Percentiles rank a stretch among this genome's conserved stretches.
Conservation (phyloP, 352 stramenopile genomes). For the Hyaloperonospora brassicae region DNA sequence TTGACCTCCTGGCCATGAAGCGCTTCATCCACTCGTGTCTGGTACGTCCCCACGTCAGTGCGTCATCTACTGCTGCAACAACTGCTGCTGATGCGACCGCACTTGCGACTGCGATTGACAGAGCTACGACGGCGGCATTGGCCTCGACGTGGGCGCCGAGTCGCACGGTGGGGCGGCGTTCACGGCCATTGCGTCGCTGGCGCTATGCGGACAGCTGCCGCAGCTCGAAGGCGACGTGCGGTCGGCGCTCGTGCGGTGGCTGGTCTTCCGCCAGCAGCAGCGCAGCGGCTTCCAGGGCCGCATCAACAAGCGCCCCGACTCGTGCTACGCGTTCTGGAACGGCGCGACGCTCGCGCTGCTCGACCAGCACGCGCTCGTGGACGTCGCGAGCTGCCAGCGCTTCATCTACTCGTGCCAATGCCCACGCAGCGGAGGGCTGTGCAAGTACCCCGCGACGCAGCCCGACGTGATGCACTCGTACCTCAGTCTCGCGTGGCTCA, state of each 20-base stretch:
- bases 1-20: conserved; percentile 56
- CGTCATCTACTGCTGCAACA: conserved; percentile 2
- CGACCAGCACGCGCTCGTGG: conserved; percentile 68
- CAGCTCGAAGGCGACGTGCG: conserved; percentile 53
- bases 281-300: conserved; percentile 76
- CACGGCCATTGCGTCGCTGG: conserved; percentile 65
- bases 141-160: conserved; percentile 52
- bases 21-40: conserved; percentile 78
- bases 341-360: conserved; percentile 81
- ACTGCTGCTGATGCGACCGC: conserved; percentile 5
- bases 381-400: conserved; percentile 48
- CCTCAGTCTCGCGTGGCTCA: conserved; percentile 86
- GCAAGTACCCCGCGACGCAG: conserved; percentile 63
- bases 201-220: conserved; percentile 56
- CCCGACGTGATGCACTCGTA: conserved; percentile 91
- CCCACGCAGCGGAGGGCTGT: conserved; percentile 66
- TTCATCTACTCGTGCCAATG: conserved; percentile 86
- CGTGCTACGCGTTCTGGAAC: conserved; percentile 91
- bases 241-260: conserved; percentile 67
- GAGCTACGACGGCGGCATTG: conserved; percentile 80
- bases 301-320: conserved; percentile 87
- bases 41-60: conserved; percentile 26
- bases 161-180: conserved; percentile 70
- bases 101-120: conserved; percentile 8
- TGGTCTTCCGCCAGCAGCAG: conserved; percentile 71